phyloP scores from a whole-genome alignment of 495 filamentous ascomycete genomes.

The Tuber brumale region DNA sequence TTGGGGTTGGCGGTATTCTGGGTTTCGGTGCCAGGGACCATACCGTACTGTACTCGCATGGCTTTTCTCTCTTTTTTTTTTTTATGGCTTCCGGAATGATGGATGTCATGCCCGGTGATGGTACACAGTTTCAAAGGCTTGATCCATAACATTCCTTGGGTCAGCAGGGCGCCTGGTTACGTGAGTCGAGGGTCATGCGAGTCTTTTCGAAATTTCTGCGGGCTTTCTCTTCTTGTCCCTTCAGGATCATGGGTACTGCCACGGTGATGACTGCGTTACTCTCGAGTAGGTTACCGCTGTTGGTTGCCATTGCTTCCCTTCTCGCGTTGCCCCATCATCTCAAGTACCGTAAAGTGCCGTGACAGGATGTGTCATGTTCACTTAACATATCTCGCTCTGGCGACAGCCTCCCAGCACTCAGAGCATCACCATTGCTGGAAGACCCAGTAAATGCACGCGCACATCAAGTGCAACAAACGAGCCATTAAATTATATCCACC shows the following conservation, averaged over 20 bases:
- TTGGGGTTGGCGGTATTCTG: background rate
- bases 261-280: background rate
- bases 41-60: background rate
- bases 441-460: background rate
- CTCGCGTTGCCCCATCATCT: background rate
- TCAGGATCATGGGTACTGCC: background rate
- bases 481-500: background rate
- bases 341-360: background rate
- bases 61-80: too few relatives aligned
- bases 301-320: background rate
- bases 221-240: too few relatives aligned
- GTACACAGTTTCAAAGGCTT: background rate
- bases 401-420: background rate
- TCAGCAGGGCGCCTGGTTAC: background rate
- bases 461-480: background rate
- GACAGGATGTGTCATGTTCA: background rate
- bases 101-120: background rate
- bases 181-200: background rate
- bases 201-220: background rate
- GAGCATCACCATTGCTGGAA: background rate
- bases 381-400: background rate
- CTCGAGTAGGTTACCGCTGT: background rate
- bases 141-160: background rate
- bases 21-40: too few relatives aligned
- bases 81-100: background rate